Evolutionary conservation across 139 green algal genomes (phyloP).

Genomic region (Penium margaritaceum): DNA sequence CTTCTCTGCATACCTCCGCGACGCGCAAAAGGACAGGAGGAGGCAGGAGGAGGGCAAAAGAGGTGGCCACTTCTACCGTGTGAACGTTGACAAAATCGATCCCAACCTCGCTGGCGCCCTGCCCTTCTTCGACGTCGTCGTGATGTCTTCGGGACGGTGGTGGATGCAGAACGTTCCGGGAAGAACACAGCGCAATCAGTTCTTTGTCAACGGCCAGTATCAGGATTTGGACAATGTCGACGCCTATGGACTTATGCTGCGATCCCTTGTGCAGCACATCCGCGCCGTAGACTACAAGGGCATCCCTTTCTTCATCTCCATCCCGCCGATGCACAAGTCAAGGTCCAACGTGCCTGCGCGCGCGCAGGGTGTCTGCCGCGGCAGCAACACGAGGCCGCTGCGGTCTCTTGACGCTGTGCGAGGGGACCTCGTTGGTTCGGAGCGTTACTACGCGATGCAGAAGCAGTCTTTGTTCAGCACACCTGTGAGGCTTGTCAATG

Average conservation of each 20-base stretch:
- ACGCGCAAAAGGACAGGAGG: not conserved
- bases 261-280: not conserved
- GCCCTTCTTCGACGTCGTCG: not conserved
- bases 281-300: not conserved
- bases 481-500: too few relatives aligned
- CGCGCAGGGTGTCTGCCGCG: too few relatives aligned
- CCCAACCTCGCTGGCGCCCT: not conserved
- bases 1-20: not conserved
- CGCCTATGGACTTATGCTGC: not conserved
- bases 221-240: not conserved
- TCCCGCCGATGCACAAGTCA: not conserved
- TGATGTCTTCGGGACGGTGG: not conserved
- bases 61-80: not conserved
- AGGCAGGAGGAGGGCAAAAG: not conserved
- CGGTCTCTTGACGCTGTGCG: too few relatives aligned
- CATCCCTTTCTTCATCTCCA: not conserved
- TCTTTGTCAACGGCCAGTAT: constrained; percentile 9
- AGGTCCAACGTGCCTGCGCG: too few relatives aligned
- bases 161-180: constrained; percentile 1
- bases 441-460: too few relatives aligned
- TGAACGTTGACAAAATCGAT: not conserved
- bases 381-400: too few relatives aligned
- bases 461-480: too few relatives aligned
- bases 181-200: not conserved
- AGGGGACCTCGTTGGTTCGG: too few relatives aligned